Conservation (phyloP, 2,329 filamentous ascomycete genomes). For the Cercospora berteroae region DNA sequence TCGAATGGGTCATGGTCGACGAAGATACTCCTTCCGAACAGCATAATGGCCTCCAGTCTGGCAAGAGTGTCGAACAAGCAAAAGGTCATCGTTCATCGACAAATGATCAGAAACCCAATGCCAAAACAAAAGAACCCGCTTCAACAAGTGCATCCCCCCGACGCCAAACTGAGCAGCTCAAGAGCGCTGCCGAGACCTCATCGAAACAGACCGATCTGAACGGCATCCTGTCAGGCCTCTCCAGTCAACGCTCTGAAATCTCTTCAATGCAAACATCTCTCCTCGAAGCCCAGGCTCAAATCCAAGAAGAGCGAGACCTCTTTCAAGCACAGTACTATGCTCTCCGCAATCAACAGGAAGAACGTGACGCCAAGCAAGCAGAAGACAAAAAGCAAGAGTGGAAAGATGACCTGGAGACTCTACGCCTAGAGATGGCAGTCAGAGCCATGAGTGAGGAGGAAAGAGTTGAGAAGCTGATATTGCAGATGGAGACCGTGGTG, state of each 20-base stretch:
- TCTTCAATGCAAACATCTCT: not conserved
- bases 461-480: not conserved
- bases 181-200: not conserved
- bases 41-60: not conserved
- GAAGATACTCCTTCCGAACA: not conserved
- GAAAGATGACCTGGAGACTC: not conserved
- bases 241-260: not conserved
- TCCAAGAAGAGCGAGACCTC: slow-evolving; percentile 6
- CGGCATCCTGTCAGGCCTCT: not conserved
- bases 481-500: not conserved
- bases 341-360: slow-evolving; percentile 7
- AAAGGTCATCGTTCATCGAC: not conserved
- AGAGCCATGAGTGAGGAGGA: not conserved
- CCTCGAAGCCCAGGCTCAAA: slow-evolving; percentile 3
- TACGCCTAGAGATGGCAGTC: not conserved
- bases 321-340: slow-evolving; percentile 8
- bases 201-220: not conserved
- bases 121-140: not conserved
- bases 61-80: not conserved
- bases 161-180: not conserved
- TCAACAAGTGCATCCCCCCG: not conserved
- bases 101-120: not conserved
- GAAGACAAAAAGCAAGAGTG: not conserved
- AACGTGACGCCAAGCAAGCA: not conserved
- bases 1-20: not conserved